Evolutionary conservation across 495 filamentous ascomycete genomes (phyloP), one percentile per base, ranked within the genome.

Genomic region (Aspergillus asperescens): DNA sequence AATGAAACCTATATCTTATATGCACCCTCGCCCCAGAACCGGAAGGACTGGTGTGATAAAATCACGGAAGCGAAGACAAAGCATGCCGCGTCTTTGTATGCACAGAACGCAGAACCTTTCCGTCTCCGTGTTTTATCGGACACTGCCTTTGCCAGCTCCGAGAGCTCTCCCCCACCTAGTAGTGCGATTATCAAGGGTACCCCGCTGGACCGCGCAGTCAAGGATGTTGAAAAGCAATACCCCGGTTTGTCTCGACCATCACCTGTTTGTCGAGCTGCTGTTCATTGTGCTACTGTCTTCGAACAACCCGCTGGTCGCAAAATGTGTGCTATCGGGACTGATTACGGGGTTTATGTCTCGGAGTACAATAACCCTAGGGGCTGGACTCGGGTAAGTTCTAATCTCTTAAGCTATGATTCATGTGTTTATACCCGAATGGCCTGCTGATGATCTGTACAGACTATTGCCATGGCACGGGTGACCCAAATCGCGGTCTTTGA

Each of bases 41-140:
- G 93, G 41, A 76, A 82, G 51, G 88, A 94, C 18, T 99, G 93
- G 93, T 95, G 89, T 59, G 81, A 85, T 28, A 94, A 89, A 70
- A 95, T 99, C 59, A 83, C 90, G 23, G 86, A 93, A 59, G 93
- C 93, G 7, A 97, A 99, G 71, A 94, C 90, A 4, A 82, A 84
- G 48, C 91, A 97, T 68, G 93, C 94, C 6, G 82, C 87, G 3
- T 86, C 90, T 13, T 73, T 97, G 7, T 88, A 88, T 65, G 82
- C 87, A 0, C 94, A 97, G 65, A 95, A 96, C 65, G 92, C 93
- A 0, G 93, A 99, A 69, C 93, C 93, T 1, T 99, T 99, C 79
- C 79, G 89, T 50, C 73, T 97, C 4, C 83, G 88, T 28, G 90
- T 97, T 13, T 84, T 99, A 66, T 90, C 93, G 0, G 93, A 99